A percentile compares a stretch with the other conserved stretches of the same genome.
Conservation (phyloP, 116 monocot species). For the Iris pallida region DNA sequence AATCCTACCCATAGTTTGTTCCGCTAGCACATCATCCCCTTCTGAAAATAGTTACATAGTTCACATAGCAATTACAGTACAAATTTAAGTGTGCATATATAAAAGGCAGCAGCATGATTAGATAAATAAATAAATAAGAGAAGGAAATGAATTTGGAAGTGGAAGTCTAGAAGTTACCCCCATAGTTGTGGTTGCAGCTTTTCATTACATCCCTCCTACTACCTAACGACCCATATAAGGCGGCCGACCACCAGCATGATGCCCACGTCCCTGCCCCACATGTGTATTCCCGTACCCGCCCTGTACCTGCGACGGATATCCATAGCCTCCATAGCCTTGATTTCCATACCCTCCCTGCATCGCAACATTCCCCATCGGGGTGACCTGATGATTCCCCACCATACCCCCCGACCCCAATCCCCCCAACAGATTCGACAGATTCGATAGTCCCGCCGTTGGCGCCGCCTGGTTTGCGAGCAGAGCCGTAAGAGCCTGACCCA, state of each 20-base stretch:
- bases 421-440: constrained; percentile 39
- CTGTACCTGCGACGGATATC: constrained; percentile 15
- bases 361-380: constrained; percentile 12
- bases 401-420: constrained; percentile 21
- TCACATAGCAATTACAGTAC: too few relatives aligned
- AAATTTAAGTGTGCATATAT: too few relatives aligned
- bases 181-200: too few relatives aligned
- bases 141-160: not conserved
- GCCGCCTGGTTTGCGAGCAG: constrained; percentile 42
- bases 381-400: constrained; percentile 18
- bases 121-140: too few relatives aligned
- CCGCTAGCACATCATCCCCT: too few relatives aligned
- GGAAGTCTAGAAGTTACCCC: too few relatives aligned
- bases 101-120: too few relatives aligned
- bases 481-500: constrained; percentile 61
- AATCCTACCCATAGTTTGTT: too few relatives aligned
- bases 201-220: not conserved
- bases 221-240: constrained; percentile 55
- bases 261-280: constrained; percentile 26
- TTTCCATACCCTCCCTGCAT: constrained; percentile 27
- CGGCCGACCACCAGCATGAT: constrained; percentile 24
- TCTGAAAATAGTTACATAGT: too few relatives aligned
- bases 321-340: constrained; percentile 14
- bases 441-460: not conserved
- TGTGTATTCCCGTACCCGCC: constrained; percentile 37